Base-by-base conservation (phyloP, 2,329 filamentous ascomycete genomes). In the Fusarium coffeatum region DNA sequence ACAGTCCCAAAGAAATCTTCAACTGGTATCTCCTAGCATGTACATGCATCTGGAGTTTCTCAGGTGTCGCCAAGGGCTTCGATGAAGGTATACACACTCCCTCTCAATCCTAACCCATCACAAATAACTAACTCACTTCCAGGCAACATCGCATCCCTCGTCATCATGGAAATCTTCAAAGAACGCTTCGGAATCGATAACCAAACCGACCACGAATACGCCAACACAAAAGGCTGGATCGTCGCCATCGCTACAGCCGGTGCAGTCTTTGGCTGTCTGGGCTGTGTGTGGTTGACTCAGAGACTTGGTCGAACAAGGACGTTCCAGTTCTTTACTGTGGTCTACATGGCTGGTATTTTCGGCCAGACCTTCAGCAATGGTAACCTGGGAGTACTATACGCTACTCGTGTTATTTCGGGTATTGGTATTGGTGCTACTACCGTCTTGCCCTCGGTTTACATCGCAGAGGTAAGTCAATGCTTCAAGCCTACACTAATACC, bases 271-370 rank as follows among this genome's bases (percentile, higher is more conserved):
- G 76, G 76, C 12, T 78, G 76, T 11, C 18, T 78, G 25, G 66
- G 58, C 1, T 78, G 75, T 34, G 66, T 77, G 1, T 73, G 63
- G 50, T 53, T 77, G 0, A 77, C 76, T 0, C 66, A 76, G 12
- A 48, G 70, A 0, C 55, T 78, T 9, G 76, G 76, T 7, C 65
- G 76, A 8, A 69, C 62, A 5, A 22, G 67, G 1, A 72, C 73
- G 0, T 68, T 78, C 12, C 73, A 76, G 16, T 40, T 78, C 1
- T 74, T 77, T 27, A 81, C 64, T 53, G 65, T 79, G 30, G 56
- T 79, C 0, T 79, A 82, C 12, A 80, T 83, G 27, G 70, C 77
- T n/a, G 81, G 81, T 9, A 66, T 75, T 8, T 63, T 80, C 11
- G 77, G 76, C 0, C 78, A 79, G 40, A 72, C 76, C 0, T 77